Evolutionary conservation across 2,329 filamentous ascomycete genomes (phyloP).

Genomic region (Didymella lethalis): DNA sequence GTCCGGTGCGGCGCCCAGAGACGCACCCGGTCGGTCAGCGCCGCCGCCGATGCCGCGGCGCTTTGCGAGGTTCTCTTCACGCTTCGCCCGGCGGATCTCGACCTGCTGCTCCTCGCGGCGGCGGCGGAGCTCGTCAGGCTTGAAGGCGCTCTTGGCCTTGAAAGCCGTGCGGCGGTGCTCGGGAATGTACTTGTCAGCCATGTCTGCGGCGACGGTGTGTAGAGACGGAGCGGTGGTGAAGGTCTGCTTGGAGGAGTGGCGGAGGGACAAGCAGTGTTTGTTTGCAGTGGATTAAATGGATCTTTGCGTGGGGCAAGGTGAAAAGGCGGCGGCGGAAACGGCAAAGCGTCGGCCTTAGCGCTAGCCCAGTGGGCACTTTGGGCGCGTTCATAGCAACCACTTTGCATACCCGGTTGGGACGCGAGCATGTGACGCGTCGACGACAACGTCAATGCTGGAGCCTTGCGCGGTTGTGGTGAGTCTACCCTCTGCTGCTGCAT

Average conservation of each 20-base stretch:
- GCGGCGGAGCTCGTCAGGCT: slow-evolving; percentile 97
- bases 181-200: slow-evolving; percentile 99
- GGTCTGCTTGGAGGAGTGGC: slow-evolving; percentile 20
- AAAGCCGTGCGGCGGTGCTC: slow-evolving; percentile 99
- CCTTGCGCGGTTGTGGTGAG: slow-evolving; percentile 1
- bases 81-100: slow-evolving; percentile 97
- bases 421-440: slow-evolving; percentile 19
- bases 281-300: slow-evolving; percentile 39
- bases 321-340: slow-evolving; percentile 46
- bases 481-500: not conserved
- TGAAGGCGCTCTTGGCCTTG: slow-evolving; percentile 99
- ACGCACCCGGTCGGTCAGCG: slow-evolving; percentile 72
- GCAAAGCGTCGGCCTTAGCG: slow-evolving; percentile 38
- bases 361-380: slow-evolving; percentile 18
- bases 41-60: slow-evolving; percentile 89
- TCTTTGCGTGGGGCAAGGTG: slow-evolving; percentile 47
- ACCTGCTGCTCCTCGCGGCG: slow-evolving; percentile 99
- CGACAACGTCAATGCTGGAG: not conserved
- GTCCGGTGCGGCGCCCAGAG: slow-evolving; percentile 86
- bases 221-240: slow-evolving; percentile 24
- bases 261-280: slow-evolving; percentile 38
- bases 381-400: slow-evolving; percentile 29
- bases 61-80: slow-evolving; percentile 99
- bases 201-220: slow-evolving; percentile 59
- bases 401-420: not conserved